phyloP scores from a whole-genome alignment of 1,139 yeast species.

The Taphrina wiesneri region DNA sequence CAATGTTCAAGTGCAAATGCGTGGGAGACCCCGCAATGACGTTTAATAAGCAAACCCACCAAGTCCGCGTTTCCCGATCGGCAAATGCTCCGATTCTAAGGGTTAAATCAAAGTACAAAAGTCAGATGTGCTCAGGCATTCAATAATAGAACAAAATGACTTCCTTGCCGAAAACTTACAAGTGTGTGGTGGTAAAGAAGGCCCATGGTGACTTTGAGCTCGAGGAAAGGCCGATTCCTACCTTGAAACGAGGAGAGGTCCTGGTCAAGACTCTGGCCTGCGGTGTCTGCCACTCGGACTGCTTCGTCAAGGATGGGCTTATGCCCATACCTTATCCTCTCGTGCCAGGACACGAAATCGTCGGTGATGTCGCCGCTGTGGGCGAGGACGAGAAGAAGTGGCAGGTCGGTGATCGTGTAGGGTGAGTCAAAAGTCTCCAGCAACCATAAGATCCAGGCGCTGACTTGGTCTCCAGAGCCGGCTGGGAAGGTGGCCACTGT shows the following conservation, averaged over 20 bases:
- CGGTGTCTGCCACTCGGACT: conserved; percentile 68
- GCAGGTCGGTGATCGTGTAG: conserved; percentile 75
- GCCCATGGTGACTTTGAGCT: conserved; percentile 20
- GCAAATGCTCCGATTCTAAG: too few relatives aligned
- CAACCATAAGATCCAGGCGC: too few relatives aligned
- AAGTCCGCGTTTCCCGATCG: too few relatives aligned
- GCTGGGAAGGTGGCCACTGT: conserved; percentile 43
- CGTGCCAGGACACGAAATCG: conserved; percentile 57
- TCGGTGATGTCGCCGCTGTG: conserved; percentile 56
- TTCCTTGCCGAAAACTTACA: conserved; percentile 10
- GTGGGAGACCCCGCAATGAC: too few relatives aligned
- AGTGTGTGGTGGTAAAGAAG: conserved; percentile 16
- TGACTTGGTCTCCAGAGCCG: conserved; percentile 22
- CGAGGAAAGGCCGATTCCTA: conserved; percentile 61
- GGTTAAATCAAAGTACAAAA: too few relatives aligned
- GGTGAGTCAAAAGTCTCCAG: conserved; percentile 42
- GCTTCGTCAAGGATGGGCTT: conserved; percentile 76
- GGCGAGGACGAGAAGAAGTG: conserved; percentile 66
- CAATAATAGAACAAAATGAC: not conserved
- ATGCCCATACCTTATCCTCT: conserved; percentile 53
- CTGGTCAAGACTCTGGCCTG: conserved; percentile 64
- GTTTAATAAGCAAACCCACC: too few relatives aligned
- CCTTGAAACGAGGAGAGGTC: conserved; percentile 60
- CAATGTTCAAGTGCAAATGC: too few relatives aligned
- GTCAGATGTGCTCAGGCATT: too few relatives aligned